Evolutionary conservation across 208 protist species (phyloP).

Genomic region (Angomonas deanei): DNA sequence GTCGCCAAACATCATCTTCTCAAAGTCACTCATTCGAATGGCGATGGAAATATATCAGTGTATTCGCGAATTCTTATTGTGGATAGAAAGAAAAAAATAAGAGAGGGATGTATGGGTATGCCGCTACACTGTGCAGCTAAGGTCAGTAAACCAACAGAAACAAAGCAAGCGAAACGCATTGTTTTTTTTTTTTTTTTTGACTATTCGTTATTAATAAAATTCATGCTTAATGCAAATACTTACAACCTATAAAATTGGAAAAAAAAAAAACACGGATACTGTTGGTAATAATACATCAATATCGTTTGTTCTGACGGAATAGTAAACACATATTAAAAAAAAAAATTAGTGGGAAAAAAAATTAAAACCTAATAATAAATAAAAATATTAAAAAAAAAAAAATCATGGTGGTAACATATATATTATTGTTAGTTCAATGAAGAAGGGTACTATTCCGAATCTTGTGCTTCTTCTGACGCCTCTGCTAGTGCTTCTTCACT

Average conservation of each 20-base stretch:
- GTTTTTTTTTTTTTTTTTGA: conserved; percentile 11
- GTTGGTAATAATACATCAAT: not conserved
- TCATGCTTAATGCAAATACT: not conserved
- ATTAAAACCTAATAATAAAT: too few species aligned
- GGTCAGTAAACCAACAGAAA: not conserved
- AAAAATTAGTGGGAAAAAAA: too few species aligned
- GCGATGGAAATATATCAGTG: not conserved
- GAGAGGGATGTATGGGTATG: not conserved
- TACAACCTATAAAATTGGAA: conserved; percentile 1
- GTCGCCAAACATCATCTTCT: conserved; percentile 31
- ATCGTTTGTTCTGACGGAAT: too few species aligned
- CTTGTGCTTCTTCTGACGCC: conserved; percentile 20
- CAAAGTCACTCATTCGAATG: conserved; percentile 13
- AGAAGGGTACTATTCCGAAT: too few species aligned
- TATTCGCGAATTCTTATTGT: not conserved
- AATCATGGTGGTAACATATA: too few species aligned
- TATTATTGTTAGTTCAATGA: too few species aligned
- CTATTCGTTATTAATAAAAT: conserved; percentile 2
- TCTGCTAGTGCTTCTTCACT: conserved; percentile 52
- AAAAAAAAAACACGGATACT: conserved; percentile 14
- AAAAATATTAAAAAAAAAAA: too few species aligned
- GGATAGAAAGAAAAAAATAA: not conserved
- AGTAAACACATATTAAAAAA: too few species aligned
- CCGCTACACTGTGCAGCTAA: too few species aligned
- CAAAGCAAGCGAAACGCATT: not conserved